Evolutionary conservation across 192 early-diverging fungal genomes (phyloP), one percentile per base, ranked within the genome.

Genomic region (Phlyctochytrium arcticum): DNA sequence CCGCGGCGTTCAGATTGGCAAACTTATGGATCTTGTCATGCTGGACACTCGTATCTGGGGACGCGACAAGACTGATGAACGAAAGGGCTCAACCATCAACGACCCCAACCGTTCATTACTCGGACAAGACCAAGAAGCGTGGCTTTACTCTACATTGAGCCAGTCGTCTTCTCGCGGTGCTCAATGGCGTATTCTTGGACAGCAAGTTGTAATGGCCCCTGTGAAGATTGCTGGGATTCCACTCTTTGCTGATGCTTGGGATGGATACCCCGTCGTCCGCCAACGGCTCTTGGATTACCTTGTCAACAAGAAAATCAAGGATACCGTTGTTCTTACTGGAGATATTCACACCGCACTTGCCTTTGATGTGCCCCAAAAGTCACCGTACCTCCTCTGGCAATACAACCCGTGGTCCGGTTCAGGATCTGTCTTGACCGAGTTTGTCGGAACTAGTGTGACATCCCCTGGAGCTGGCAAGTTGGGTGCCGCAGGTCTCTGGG

Each of bases 1-100:
- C 69, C 72, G 76, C 29, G 47, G 21, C 2, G 74, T 78, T 58
- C 60, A 67, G n/a, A 36, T 72, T 34, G 76, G 76, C 39, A 69
- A 67, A 12, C 61, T 78, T n/a, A 21, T 78, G 4, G 76, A 78
- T 39, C 37, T 78, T 27, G 60, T 72, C 33, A 73, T 78, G 71
- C 60, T 78, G n/a, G 76, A 78, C 36, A 78, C 76, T 4, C 68
- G 76, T 6, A 74, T 78, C 24, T 31, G 42, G 10, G 76, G 76
- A 12, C 68, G 71, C 27, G 60, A 67, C 17, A 31, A 36, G 39
- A 44, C 39, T 12, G 39, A 44, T 44, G 0, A 2, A 19, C 12
- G 2, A 19, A 44, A 44, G 21, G 2, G 0, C 1, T 19, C 12
- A 44, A 19, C 1, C 12, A 44, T 44, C 39, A 44, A 44, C 21